Evolutionary conservation across 78 protist genomes (phyloP), one percentile per base, ranked within the genome.

Genomic region (Salpingoeca rosetta): DNA sequence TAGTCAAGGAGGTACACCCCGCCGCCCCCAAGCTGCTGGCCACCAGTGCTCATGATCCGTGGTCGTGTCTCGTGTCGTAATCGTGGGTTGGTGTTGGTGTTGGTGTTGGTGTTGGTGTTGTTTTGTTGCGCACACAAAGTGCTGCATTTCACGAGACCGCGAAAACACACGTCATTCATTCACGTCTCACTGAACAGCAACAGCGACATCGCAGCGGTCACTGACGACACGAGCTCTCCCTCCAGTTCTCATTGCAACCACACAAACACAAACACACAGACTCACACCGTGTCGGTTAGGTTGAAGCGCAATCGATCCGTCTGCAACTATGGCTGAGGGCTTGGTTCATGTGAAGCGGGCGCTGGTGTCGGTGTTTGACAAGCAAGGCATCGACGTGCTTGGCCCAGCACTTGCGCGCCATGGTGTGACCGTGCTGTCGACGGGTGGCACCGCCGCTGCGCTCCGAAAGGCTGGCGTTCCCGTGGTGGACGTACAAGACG

Each of bases 361-460:
- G 44, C 87, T 92, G 83, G 74, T 92, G 76, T 88, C 91, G 73
- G 94, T 92, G 51, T 89, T 79, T 78, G 82, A 92, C 88, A 92
- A 92, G 72, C 78, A 57, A 42, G 94, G 94, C 41, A 78, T 92
- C 51, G 92, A 87, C 76, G 92, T 87, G 27, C 79, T 92, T 44
- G 80, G 85, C 27, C 77, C 80, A 44, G 81, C 76, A 0, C 76
- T 92, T 22, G 56, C 80, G 17, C 73, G 28, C 26, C 73, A 76
- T 38, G 90, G 91, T 27, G 75, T 86, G 72, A 57, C 81, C 37
- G 44, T 92, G 22, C 82, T 88, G 44, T 75, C 91, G 37, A 92
- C 90, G 26, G 94, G 94, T 7, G 94, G 94, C 45, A 92, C 94
- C 36, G 40, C 86, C 1, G 87, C 84, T 82, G 77, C 81, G 81